Conservation (phyloP, 1,139 yeast genomes). For the Debaryomyces nepalensis region DNA sequence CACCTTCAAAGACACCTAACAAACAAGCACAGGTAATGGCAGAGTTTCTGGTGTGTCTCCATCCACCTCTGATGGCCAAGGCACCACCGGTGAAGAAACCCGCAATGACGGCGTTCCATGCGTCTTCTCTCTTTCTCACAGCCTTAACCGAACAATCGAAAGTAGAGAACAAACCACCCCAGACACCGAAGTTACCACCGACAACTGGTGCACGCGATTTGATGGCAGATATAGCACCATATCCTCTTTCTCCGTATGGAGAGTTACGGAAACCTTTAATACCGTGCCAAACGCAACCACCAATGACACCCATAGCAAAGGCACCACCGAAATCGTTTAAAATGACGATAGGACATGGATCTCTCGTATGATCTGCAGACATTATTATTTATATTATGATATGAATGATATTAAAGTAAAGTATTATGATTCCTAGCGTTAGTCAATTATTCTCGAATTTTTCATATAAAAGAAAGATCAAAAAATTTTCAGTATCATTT, state of each 20-base stretch:
- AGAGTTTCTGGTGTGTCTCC: constrained; percentile 95
- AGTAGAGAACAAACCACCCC: constrained; percentile 98
- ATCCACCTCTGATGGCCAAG: constrained; percentile 97
- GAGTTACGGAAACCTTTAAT: constrained; percentile 98
- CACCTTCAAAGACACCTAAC: constrained; percentile 97
- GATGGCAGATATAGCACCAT: constrained; percentile 87
- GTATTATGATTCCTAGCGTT: neutral
- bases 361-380: constrained; percentile 98
- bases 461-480: constrained; percentile 7
- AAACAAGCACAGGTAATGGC: constrained; percentile 98
- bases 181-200: constrained; percentile 98
- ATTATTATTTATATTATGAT: constrained; percentile 46
- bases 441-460: neutral
- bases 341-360: constrained; percentile 97
- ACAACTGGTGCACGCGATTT: constrained; percentile 97
- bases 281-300: constrained; percentile 99
- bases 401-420: constrained; percentile 5
- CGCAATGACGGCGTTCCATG: constrained; percentile 97
- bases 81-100: constrained; percentile 99
- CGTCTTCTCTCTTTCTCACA: constrained; percentile 95
- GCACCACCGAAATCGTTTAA: constrained; percentile 98
- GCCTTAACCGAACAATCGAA: constrained; percentile 96
- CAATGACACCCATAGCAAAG: constrained; percentile 96
- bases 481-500: constrained; percentile 14
- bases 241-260: constrained; percentile 92